These are phyloP conservation scores for Phlyctochytrium planicorne DNA, from an alignment of 192 early-diverging fungal species.

Conservation along the genomic window DNA sequence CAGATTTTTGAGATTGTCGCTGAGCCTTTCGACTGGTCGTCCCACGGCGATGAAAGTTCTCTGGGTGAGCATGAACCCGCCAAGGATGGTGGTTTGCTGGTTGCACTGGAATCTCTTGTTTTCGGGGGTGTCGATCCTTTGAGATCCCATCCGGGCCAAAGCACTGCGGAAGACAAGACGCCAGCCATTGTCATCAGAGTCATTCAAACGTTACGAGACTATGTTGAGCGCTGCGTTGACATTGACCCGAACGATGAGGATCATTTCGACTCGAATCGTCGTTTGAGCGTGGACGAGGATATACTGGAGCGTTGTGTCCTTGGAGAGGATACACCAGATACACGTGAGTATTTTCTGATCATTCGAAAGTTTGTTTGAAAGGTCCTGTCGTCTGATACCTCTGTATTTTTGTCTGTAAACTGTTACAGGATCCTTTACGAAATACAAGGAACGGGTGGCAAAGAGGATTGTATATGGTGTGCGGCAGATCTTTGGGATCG, in stretches of 20 bases:
- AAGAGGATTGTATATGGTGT: constrained; percentile 78
- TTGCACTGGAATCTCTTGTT: neutral
- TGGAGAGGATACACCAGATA: constrained; percentile 25
- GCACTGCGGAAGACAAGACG: neutral
- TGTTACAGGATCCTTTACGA: constrained; percentile 14
- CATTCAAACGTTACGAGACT: constrained; percentile 8
- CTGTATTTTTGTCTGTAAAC: neutral
- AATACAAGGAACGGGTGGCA: constrained; percentile 40
- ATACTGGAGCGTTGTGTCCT: constrained; percentile 25
- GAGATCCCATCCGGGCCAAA: too few species aligned
- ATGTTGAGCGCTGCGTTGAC: constrained; percentile 35
- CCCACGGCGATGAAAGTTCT: too few species aligned
- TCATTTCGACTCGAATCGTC: neutral
- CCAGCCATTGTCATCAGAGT: constrained; percentile 18
- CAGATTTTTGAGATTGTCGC: constrained; percentile 76
- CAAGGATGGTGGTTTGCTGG: neutral
- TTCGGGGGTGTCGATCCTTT: neutral
- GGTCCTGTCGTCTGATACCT: neutral
- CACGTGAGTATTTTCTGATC: constrained; percentile 27
- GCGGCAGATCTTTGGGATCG: constrained; percentile 79
- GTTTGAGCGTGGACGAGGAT: constrained; percentile 24
- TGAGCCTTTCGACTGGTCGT: constrained; percentile 28
- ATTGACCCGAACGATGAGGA: constrained; percentile 26
- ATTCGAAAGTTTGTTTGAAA: neutral
- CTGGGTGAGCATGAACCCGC: neutral